Conservation (phyloP, 2,329 filamentous ascomycete genomes). For the Aureobasidium uvarum region DNA sequence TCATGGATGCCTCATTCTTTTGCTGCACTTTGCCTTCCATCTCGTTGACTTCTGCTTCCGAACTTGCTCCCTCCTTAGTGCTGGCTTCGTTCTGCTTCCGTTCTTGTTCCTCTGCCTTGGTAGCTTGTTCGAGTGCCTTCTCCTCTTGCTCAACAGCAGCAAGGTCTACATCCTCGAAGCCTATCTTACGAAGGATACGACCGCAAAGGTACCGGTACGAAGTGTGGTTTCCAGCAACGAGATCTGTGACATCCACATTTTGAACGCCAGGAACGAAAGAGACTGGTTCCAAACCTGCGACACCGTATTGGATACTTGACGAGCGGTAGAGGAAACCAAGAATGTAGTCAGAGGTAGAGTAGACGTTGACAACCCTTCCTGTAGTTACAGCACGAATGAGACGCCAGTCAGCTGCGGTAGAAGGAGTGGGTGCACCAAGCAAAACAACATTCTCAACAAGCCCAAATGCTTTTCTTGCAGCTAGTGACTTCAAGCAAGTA, state of each 20-base stretch:
- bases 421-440: conserved; percentile 77
- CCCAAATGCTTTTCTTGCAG: conserved; percentile 76
- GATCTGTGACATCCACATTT: conserved; percentile 54
- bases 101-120: conserved; percentile 41
- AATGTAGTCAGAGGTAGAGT: conserved; percentile 81
- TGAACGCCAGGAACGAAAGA: conserved; percentile 63
- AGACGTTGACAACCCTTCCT: conserved; percentile 83
- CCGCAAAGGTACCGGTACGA: conserved; percentile 53
- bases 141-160: conserved; percentile 50
- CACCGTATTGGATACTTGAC: conserved; percentile 75
- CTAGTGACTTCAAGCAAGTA: conserved; percentile 72
- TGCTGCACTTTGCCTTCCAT: conserved; percentile 46
- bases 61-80: conserved; percentile 11
- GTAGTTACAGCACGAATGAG: conserved; percentile 73
- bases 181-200: conserved; percentile 52
- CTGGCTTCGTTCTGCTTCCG: conserved; percentile 34
- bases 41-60: conserved; percentile 37
- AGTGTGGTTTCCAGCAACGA: conserved; percentile 51
- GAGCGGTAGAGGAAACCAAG: conserved; percentile 85
- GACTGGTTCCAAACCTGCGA: conserved; percentile 78
- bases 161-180: conserved; percentile 53
- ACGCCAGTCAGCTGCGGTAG: conserved; percentile 69
- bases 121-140: conserved; percentile 41
- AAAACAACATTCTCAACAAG: conserved; percentile 79
- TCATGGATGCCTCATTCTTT: conserved; percentile 47